Conservation (phyloP, 495 filamentous ascomycete genomes). For the Xylaria palmicola region DNA sequence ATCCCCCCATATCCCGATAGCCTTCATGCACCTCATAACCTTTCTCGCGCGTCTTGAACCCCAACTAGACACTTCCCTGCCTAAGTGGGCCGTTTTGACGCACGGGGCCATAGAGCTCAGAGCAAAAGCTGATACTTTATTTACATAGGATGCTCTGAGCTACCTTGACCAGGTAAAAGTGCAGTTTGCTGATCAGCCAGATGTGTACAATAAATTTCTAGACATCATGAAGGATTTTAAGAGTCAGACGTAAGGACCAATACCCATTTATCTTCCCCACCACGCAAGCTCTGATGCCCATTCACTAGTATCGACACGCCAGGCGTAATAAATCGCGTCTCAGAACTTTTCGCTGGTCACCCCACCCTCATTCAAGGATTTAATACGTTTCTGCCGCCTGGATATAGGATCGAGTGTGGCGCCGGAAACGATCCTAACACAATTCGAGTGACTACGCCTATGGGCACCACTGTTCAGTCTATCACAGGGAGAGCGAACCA, state of each 20-base stretch:
- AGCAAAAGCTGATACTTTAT: slow-evolving; percentile 22
- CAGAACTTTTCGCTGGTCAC: slow-evolving; percentile 93
- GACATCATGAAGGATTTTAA: slow-evolving; percentile 99
- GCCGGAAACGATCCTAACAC: slow-evolving; percentile 87
- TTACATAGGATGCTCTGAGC: slow-evolving; percentile 80
- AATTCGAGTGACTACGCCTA: slow-evolving; percentile 95
- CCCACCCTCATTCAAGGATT: slow-evolving; percentile 97
- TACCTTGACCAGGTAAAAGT: slow-evolving; percentile 99
- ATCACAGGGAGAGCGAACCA: slow-evolving; percentile 48
- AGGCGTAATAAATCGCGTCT: slow-evolving; percentile 95
- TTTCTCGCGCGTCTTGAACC: not conserved
- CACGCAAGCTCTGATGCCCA: slow-evolving; percentile 10
- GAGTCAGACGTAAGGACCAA: slow-evolving; percentile 74
- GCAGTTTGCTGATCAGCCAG: slow-evolving; percentile 92
- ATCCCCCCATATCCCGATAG: too few relatives aligned
- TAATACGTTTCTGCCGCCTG: slow-evolving; percentile 96
- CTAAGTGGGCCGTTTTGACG: not conserved
- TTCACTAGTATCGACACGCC: slow-evolving; percentile 85
- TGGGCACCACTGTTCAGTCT: slow-evolving; percentile 64
- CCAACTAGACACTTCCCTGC: not conserved
- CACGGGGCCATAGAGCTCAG: not conserved
- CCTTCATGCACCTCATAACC: not conserved
- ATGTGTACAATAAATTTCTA: slow-evolving; percentile 96
- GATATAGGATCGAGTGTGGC: slow-evolving; percentile 96
- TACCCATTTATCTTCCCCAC: slow-evolving; percentile 12